Base-by-base conservation (phyloP, 768 basidiomycete species). In the Pulveroboletus sp. region DNA sequence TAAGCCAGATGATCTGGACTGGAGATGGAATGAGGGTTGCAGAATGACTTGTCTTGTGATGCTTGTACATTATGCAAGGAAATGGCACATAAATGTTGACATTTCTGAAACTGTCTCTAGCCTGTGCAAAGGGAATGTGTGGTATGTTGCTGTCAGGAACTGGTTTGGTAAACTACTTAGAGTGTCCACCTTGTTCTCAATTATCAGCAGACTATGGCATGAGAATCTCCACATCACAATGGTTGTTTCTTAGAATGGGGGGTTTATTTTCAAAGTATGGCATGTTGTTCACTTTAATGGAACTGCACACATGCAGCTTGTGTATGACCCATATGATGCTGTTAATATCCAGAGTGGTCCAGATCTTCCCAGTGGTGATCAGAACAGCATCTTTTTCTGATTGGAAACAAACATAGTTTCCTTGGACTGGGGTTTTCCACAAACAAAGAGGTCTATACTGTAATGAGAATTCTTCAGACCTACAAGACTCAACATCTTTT, bases 21-120 rank as follows among this genome's bases (percentile, higher is more conserved):
- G 43, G 9, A 20, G 43, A 41, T 4, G 47, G 47, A 22, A 53
- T 30, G 2, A 48, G 38, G 20, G 46, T 53, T 0, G 37, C 20
- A 1, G 36, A 49, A 44, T 10, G 42, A 40, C 46, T n/a, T 3
- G 47, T 39, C 5, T 30, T 35, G 6, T 30, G 42, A 1, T 35
- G 5, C 32, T 49, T 44, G 11, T 53, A 43, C 31, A 53, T 38
- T 43, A 53, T 53, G 42, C 31, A 27, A 16, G 51, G 46, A 40
- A 53, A 53, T 2, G 43, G 24, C 4, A 49, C 9, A 10, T 53
- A 53, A n/a, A 53, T 43, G 26, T 48, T 48, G 19, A 53, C 20
- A 9, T 31, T 39, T 17, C 51, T 31, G 0, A 47, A 43, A 3
- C 46, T 37, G 14, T 44, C 42, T n/a, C 42, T 43, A 14, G 46